Evolutionary conservation across 371 early-diverging fungal species (phyloP).

Genomic region (Haplosporangium sp.): DNA sequence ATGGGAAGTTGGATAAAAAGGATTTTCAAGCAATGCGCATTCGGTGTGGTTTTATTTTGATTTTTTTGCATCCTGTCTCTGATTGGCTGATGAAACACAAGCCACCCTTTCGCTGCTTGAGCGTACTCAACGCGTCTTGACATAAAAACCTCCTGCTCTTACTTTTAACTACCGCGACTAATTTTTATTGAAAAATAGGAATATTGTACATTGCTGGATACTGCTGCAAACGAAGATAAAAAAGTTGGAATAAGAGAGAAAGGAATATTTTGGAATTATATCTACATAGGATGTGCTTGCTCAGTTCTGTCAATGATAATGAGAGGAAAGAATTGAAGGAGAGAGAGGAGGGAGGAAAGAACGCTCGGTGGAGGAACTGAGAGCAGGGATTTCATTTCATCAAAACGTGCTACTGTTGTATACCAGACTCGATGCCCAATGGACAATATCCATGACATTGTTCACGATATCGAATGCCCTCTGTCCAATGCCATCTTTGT

Average conservation of each 20-base stretch:
- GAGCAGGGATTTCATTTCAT: neutral
- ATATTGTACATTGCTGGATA: neutral
- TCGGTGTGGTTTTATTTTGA: constrained; percentile 18
- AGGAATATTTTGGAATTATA: neutral
- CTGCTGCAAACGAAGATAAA: neutral
- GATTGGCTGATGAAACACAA: constrained; percentile 24
- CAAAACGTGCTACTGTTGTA: constrained; percentile 47
- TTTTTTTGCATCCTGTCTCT: constrained; percentile 14
- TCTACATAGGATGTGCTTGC: neutral
- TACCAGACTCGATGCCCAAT: constrained; percentile 48
- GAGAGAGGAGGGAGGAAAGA: neutral
- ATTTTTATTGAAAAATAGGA: neutral
- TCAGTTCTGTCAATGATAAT: neutral
- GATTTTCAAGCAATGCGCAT: constrained; percentile 51
- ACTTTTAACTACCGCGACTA: too few species aligned
- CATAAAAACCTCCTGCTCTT: too few species aligned
- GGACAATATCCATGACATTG: constrained; percentile 46
- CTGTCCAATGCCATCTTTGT: constrained; percentile 27
- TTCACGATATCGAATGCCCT: constrained; percentile 33
- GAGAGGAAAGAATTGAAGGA: neutral
- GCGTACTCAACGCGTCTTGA: too few species aligned
- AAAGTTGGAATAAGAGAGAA: neutral
- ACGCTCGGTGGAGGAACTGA: neutral
- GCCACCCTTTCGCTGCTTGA: constrained; percentile 12
- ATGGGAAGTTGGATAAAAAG: constrained; percentile 58